A percentile compares a stretch with the other conserved stretches of the same genome.
Conservation (phyloP, 768 basidiomycete species). For the Leccinum fibrillosum region DNA sequence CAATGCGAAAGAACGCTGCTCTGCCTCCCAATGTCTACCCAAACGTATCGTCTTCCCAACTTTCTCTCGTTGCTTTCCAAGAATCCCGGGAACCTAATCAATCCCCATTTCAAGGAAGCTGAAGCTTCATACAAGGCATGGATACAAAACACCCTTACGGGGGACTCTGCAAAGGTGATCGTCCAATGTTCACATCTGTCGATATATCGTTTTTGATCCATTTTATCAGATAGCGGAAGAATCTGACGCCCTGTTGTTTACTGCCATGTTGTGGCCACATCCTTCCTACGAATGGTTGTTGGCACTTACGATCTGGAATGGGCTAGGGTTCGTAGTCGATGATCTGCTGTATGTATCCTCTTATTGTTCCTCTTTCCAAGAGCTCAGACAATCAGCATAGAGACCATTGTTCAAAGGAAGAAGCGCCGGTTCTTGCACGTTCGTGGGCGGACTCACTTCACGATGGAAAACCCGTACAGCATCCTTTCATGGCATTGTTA, state of each 20-base stretch:
- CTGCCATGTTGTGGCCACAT: background rate
- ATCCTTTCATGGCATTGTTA: background rate
- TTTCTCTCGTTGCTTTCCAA: background rate
- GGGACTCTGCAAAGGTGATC: background rate
- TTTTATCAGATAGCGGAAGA: background rate
- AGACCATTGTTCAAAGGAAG: background rate
- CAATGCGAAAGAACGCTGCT: background rate
- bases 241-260: background rate
- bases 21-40: background rate
- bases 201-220: background rate
- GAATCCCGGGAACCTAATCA: background rate
- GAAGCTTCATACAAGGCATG: background rate
- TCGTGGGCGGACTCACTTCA: background rate
- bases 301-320: background rate
- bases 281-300: background rate
- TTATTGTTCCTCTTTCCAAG: background rate
- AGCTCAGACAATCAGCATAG: background rate
- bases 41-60: background rate
- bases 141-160: background rate
- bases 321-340: background rate
- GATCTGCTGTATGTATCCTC: background rate
- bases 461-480: background rate
- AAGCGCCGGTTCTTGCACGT: background rate
- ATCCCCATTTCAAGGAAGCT: background rate
- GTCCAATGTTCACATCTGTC: background rate